Base-by-base conservation (phyloP, 257 asterid species). In the Perilla frutescens region DNA sequence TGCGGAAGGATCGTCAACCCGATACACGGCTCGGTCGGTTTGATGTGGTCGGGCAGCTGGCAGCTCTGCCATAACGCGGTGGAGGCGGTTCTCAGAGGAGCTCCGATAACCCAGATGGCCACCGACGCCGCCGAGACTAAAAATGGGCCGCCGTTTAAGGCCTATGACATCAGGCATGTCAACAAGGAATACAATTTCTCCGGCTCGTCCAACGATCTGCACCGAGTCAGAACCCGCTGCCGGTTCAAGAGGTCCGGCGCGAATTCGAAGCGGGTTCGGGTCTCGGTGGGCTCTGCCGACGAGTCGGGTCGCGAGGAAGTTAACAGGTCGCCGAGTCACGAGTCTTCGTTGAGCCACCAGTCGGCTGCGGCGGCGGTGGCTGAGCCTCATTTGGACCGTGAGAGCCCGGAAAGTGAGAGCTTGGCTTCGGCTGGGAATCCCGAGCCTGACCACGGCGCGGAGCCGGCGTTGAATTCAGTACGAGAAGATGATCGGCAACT, bases 1-100 rank as follows among this genome's bases (percentile, higher is more conserved):
- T 92, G 98, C 44, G 98, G 97, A 12, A 70, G 98, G 53, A 90
- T 92, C 29, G 91, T 92, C 68, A 90, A 92, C 60, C 97, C 98
- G 70, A 85, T 87, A 13, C 80, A 84, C 77, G 97, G 98, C 26
- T 88, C 98, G 31, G 91, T 80, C 68, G 97, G 98, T 58, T 72
- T 92, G 87, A 50, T 88, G 3, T 90, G 94, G 91, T 84, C 96
- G 13, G 96, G 96, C 0, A 86, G 79, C 65, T 92, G 98, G 98
- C 90, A 87, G 55, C 91, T 90, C 63, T 92, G 96, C 65, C 92
- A 92, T 75, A 68, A 66, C 81, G 96, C 97, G 0, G 91, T 90
- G 61, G 95, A 90, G 77, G 96, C 93, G 47, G 96, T 87, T 58
- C 37, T 92, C 7, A 78, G 31, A 49, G 98, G 96, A 48, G 79